Base-by-base conservation (phyloP, 2,329 filamentous ascomycete genomes). In the Dactylellina leptospora region DNA sequence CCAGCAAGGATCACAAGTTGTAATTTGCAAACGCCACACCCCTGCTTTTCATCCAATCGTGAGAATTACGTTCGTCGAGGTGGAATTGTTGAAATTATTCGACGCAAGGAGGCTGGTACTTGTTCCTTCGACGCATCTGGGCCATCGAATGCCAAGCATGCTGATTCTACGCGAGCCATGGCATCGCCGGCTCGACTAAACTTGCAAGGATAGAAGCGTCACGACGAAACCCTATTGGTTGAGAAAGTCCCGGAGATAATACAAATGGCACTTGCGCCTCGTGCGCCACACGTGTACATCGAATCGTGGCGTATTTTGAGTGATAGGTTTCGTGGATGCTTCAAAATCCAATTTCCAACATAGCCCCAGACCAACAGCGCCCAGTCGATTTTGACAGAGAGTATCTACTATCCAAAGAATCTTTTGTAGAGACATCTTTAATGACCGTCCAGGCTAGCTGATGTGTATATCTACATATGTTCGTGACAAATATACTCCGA, bases 201-300 rank as follows among this genome's bases (percentile, higher is more conserved):
- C 27, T 51, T 28, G 38, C 36, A 45, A 33, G 45, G 22, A 9
- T 62, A 16, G n/a, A 40, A 53, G 40, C n/a, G 56, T 6, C 5
- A 22, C 44, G 33, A 51, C 22, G 47, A 38, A 18, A 64, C 27
- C 4, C 33, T 22, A 64, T 58, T 66, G 61, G 61, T 1, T n/a
- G n/a, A n/a, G n/a, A n/a, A n/a, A n/a, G n/a, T n/a, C n/a, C n/a
- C 61, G 59, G 59, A 63, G 48, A 27, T 63, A 55, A 54, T 38
- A 13, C 23, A 10, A 20, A 48, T 25, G 18, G 10, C 11, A 11
- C 48, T 16, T 53, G 48, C 48, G 48, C 48, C 48, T 53, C 48
- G 23, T 27, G 28, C 48, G 28, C 48, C 48, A 53, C 48, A 53
- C 4, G 25, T 36, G 2, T 30, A 23, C n/a, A 22, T 16, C 8